A percentile compares a stretch with the other conserved stretches of the same genome.
Conservation (phyloP, 345 rosid genomes). For the Pistacia vera region DNA sequence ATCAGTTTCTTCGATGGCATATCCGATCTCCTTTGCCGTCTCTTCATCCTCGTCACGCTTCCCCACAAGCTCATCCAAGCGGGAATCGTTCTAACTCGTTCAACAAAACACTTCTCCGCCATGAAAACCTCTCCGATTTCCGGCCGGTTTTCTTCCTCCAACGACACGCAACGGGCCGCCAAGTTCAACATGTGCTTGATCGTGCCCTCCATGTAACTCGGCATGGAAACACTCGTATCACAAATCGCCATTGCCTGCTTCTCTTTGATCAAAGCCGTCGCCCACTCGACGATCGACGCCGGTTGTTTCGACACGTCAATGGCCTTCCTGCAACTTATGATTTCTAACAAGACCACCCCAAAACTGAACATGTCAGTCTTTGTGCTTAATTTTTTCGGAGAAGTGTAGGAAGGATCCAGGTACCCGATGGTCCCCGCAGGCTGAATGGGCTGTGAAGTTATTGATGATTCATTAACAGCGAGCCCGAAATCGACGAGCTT, state of each 20-base stretch:
- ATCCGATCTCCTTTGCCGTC: slow-evolving; percentile 26
- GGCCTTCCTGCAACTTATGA: slow-evolving; percentile 62
- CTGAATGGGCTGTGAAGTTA: slow-evolving; percentile 20
- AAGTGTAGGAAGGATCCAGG: slow-evolving; percentile 70
- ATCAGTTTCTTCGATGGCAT: background rate
- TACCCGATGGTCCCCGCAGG: slow-evolving; percentile 85
- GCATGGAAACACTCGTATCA: slow-evolving; percentile 42
- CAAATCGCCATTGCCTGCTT: slow-evolving; percentile 36
- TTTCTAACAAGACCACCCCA: slow-evolving; percentile 73
- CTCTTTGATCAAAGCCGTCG: slow-evolving; percentile 43
- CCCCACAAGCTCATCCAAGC: slow-evolving; percentile 45
- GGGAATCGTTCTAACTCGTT: slow-evolving; percentile 36
- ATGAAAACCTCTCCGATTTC: slow-evolving; percentile 43
- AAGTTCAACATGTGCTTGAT: slow-evolving; percentile 41
- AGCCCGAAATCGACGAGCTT: slow-evolving; percentile 78
- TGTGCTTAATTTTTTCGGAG: slow-evolving; percentile 49
- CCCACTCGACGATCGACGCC: slow-evolving; percentile 71
- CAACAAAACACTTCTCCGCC: slow-evolving; percentile 39
- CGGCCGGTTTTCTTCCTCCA: slow-evolving; percentile 48
- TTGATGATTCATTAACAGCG: slow-evolving; percentile 30
- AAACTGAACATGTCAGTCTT: slow-evolving; percentile 67
- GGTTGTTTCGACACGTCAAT: slow-evolving; percentile 53
- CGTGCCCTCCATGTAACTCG: slow-evolving; percentile 28
- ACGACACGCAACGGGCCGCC: slow-evolving; percentile 60
- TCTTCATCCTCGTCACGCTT: slow-evolving; percentile 33